Percentiles rank a stretch among this genome's conserved stretches.
phyloP scores from a whole-genome alignment of 371 early-diverging fungal species.

The Mucor piriformis region DNA sequence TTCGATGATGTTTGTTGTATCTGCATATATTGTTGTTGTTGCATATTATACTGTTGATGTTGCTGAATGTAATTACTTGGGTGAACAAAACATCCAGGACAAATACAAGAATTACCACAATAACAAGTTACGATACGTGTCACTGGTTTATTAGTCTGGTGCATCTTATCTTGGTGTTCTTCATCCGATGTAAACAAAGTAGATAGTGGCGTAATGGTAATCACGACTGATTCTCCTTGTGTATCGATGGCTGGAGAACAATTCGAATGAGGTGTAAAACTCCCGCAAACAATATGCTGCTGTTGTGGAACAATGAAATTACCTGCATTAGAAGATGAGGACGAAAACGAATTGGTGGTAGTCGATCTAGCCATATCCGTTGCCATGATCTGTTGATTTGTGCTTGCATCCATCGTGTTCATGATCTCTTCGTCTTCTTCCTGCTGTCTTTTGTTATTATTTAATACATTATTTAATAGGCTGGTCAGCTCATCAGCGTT shows the following conservation, averaged over 20 bases:
- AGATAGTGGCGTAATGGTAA: constrained; percentile 45
- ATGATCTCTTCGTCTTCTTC: neutral
- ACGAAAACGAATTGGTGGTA: constrained; percentile 2
- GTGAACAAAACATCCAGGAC: constrained; percentile 37
- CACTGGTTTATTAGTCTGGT: neutral
- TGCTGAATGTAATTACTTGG: constrained; percentile 13
- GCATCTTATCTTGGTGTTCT: neutral
- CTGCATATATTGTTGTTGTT: neutral
- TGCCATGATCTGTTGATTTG: too few relatives aligned
- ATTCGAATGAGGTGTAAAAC: constrained; percentile 13
- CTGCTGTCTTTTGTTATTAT: neutral
- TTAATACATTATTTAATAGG: constrained; percentile 18
- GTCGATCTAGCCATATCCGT: constrained; percentile 15
- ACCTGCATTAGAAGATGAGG: neutral
- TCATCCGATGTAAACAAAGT: neutral
- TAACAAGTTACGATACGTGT: constrained; percentile 33
- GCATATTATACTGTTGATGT: constrained; percentile 1
- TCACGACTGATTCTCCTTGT: constrained; percentile 38
- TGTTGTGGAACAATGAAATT: neutral
- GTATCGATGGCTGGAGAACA: constrained; percentile 2
- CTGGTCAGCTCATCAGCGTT: constrained; percentile 23
- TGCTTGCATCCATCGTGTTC: neutral
- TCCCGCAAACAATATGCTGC: constrained; percentile 9
- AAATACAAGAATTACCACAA: constrained; percentile 25
- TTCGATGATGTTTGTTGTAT: constrained; percentile 11